Base-by-base conservation (phyloP, 2,329 filamentous ascomycete species). In the Beauveria varroae region DNA sequence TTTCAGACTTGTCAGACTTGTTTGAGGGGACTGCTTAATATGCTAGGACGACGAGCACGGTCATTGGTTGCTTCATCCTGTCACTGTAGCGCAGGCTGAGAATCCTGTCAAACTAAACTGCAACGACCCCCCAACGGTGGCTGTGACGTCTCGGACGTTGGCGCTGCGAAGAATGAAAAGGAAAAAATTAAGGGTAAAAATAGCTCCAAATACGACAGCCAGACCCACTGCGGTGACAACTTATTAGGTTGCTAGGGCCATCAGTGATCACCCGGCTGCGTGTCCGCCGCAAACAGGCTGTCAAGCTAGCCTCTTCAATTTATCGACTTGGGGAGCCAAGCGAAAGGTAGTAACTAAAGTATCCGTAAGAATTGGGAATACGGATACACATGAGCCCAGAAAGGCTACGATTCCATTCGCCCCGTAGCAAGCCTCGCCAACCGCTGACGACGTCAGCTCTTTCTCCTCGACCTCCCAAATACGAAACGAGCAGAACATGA, bases 61-160 rank as follows among this genome's bases (percentile, higher is more conserved):
- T 22, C 46, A 58, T 58, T 58, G 56, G 56, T 24, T 46, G 12
- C 28, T 49, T 37, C 43, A 22, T 47, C 55, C 44, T 57, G 55
- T 49, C 54, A 57, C n/a, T 41, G 53, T 37, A 37, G 34, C 12
- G 34, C 12, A 37, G 12, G 34, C 34, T 37, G 44, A 26, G 24
- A 47, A 46, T 46, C 12, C 20, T 22, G 20, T 24, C 44, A 47
- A 47, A 14, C 34, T 37, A 37, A 14, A 14, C 34, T 37, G 34
- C 10, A 14, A 53, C 9, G 7, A 12, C 16, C 9, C 28, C 9
- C 28, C 30, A 6, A n/a, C 2, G 18, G 41, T 47, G 43, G 54
- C 54, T 46, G 54, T 57, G 54, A 57, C 54, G 54, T 56, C 53
- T 20, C 9, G 5, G 10, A 41, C 26, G 26, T n/a, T 44, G 53